Percentiles rank a stretch among this genome's conserved stretches.
Conservation (phyloP, 192 early-diverging fungal species). For the Coemansia sp. region DNA sequence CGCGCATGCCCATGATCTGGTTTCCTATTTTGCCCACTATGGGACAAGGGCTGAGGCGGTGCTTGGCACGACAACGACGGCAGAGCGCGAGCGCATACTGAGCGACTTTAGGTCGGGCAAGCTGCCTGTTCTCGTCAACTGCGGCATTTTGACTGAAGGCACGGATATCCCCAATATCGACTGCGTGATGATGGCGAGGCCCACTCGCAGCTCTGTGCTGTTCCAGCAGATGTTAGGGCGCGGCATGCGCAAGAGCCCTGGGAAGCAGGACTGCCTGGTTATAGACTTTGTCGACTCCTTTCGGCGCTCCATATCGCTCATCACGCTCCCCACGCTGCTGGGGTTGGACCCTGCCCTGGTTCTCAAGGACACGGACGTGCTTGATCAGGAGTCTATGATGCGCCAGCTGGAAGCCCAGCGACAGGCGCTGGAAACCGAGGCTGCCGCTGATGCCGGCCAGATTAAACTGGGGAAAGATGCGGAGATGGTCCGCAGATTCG, state of each 20-base stretch:
- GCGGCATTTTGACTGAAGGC: slow-evolving; percentile 81
- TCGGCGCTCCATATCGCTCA: slow-evolving; percentile 39
- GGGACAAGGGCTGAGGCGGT: slow-evolving; percentile 53
- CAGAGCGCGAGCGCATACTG: slow-evolving; percentile 59
- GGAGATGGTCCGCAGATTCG: slow-evolving; percentile 8
- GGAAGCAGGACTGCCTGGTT: slow-evolving; percentile 76
- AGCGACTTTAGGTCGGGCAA: slow-evolving; percentile 58
- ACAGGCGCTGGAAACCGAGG: not conserved
- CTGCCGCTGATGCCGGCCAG: not conserved
- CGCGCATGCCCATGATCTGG: slow-evolving; percentile 64
- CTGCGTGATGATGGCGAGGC: slow-evolving; percentile 81
- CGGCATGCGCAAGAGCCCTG: slow-evolving; percentile 67
- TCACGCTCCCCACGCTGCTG: slow-evolving; percentile 76
- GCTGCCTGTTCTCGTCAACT: slow-evolving; percentile 85
- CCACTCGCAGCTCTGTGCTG: slow-evolving; percentile 78
- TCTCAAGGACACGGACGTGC: slow-evolving; percentile 48
- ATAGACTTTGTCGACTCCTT: slow-evolving; percentile 87
- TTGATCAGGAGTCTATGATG: not conserved
- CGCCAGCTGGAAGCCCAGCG: not conserved
- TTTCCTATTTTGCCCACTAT: slow-evolving; percentile 51
- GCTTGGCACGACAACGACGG: slow-evolving; percentile 56
- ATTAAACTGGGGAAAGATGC: not conserved
- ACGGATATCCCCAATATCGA: slow-evolving; percentile 89
- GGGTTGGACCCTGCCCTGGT: slow-evolving; percentile 66
- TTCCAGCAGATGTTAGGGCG: slow-evolving; percentile 97